phyloP scores from a whole-genome alignment of 2,329 filamentous ascomycete species.

The Aspergillus sp. region DNA sequence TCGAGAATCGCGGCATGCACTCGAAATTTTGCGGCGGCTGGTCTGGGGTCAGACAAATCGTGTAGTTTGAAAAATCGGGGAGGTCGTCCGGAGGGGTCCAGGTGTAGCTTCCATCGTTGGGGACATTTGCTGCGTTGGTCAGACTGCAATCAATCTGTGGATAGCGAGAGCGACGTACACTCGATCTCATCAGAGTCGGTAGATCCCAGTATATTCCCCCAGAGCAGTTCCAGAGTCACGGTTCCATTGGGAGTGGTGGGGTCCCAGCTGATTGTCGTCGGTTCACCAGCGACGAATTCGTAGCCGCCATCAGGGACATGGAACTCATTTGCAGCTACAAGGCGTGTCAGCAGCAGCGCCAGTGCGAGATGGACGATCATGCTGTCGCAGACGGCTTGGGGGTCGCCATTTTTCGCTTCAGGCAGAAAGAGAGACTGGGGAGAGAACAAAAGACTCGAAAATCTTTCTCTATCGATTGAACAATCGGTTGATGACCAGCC shows the following conservation, averaged over 20 bases:
- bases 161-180: neutral
- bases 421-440: neutral
- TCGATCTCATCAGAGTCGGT: neutral
- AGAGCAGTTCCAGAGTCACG: conserved; percentile 1
- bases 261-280: conserved; percentile 1
- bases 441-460: neutral
- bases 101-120: neutral
- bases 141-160: too few species aligned
- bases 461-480: neutral
- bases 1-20: neutral
- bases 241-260: neutral
- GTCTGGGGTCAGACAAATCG: neutral
- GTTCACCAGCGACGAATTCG: conserved; percentile 2
- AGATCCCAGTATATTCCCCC: neutral
- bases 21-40: neutral
- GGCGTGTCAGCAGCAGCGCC: neutral
- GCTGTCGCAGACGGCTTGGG: neutral
- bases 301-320: neutral
- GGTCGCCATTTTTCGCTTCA: neutral
- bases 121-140: neutral
- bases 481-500: neutral
- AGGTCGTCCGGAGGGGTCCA: neutral
- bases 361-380: neutral
- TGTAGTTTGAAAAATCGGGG: neutral
- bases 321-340: neutral